These are phyloP conservation scores for Corymbia calophylla DNA, from an alignment of 441 rosid genomes.

Conservation along the genomic window DNA sequence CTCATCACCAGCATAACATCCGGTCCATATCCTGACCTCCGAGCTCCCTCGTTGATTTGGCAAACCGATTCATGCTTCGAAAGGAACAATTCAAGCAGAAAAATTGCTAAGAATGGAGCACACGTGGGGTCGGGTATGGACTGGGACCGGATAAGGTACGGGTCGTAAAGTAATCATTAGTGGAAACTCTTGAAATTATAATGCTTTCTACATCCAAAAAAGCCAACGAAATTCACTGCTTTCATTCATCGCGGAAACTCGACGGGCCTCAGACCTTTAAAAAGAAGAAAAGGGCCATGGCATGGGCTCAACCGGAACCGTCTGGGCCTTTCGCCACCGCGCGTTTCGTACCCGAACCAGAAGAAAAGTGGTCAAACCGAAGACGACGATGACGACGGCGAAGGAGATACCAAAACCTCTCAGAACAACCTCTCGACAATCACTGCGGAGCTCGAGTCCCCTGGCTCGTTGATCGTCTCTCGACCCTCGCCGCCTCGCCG, in stretches of 20 bases:
- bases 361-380: neutral
- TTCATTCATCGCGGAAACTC: neutral
- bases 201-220: neutral
- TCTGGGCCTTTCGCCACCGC: neutral
- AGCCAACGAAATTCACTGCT: neutral
- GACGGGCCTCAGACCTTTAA: neutral
- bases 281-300: neutral
- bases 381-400: neutral
- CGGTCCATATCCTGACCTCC: rapidly evolving
- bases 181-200: neutral
- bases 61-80: rapidly evolving
- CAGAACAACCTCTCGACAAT: neutral
- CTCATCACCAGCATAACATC: rapidly evolving
- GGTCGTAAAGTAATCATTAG: neutral
- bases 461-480: neutral
- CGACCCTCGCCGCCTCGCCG: neutral
- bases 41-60: rapidly evolving
- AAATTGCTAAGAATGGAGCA: neutral
- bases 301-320: neutral
- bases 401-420: neutral
- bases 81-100: neutral
- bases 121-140: neutral
- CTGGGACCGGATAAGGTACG: neutral
- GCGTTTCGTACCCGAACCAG: neutral
- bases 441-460: neutral